Percentiles rank a stretch among this genome's conserved stretches.
Conservation (phyloP, 208 protist species). For the Trypanosoma mega region DNA sequence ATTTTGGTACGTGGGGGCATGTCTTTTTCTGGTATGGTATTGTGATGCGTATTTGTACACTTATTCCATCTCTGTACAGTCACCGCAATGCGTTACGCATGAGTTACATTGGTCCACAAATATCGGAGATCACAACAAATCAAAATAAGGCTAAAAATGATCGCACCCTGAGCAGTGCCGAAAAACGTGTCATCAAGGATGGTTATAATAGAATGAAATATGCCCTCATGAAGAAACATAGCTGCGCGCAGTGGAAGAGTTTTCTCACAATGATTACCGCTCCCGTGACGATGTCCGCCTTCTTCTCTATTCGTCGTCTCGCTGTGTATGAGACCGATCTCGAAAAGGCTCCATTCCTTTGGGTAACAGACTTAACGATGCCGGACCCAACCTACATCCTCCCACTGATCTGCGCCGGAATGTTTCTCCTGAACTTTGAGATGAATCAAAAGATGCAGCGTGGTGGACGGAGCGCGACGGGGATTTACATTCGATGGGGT, state of each 20-base stretch:
- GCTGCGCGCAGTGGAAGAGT: constrained; percentile 81
- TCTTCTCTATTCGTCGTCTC: constrained; percentile 80
- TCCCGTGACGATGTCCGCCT: constrained; percentile 80
- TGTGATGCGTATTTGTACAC: constrained; percentile 68
- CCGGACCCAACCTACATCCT: constrained; percentile 82
- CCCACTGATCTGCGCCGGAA: constrained; percentile 69
- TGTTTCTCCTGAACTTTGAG: constrained; percentile 90
- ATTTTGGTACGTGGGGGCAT: constrained; percentile 75
- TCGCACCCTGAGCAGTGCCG: constrained; percentile 70
- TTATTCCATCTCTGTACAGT: constrained; percentile 78
- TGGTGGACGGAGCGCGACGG: constrained; percentile 65
- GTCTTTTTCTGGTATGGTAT: constrained; percentile 85
- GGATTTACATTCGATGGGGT: constrained; percentile 80
- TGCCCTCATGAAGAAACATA: constrained; percentile 80
- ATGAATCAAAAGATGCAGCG: constrained; percentile 87
- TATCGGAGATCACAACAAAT: constrained; percentile 77
- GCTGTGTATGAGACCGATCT: constrained; percentile 84
- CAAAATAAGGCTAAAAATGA: constrained; percentile 81
- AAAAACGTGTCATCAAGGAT: constrained; percentile 86
- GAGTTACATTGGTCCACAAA: constrained; percentile 66
- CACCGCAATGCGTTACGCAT: constrained; percentile 84
- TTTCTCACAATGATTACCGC: constrained; percentile 71
- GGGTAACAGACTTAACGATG: constrained; percentile 84
- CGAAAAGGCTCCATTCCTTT: constrained; percentile 81
- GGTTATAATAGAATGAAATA: constrained; percentile 86